Conservation (phyloP, 192 early-diverging fungal species). For the Backusella tarrabulga region DNA sequence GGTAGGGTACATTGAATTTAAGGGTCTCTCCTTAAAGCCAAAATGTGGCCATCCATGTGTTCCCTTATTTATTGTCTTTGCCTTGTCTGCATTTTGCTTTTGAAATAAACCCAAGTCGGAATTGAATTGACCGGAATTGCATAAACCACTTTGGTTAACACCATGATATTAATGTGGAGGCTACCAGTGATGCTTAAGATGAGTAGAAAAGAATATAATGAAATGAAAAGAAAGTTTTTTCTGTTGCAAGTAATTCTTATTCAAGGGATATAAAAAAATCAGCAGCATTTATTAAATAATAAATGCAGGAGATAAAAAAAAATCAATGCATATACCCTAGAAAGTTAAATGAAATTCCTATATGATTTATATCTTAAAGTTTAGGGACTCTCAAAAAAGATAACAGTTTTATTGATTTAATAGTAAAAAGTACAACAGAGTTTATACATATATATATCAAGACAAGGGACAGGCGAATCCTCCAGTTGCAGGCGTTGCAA, state of each 20-base stretch:
- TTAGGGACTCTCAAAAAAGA: too few relatives aligned
- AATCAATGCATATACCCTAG: neutral
- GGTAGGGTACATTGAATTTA: too few relatives aligned
- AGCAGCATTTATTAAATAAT: neutral
- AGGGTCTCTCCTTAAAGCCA: too few relatives aligned
- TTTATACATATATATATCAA: neutral
- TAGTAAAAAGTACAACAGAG: neutral
- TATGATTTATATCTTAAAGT: neutral
- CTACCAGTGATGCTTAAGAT: too few relatives aligned
- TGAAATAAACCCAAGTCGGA: too few relatives aligned
- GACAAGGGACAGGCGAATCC: constrained; percentile 29
- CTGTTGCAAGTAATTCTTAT: neutral
- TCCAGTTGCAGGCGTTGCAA: constrained; percentile 18
- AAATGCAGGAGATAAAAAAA: neutral
- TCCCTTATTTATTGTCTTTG: too few relatives aligned
- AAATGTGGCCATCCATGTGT: too few relatives aligned
- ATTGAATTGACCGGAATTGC: too few relatives aligned
- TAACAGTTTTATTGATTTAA: neutral
- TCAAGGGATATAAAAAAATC: neutral
- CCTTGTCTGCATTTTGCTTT: too few relatives aligned
- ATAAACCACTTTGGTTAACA: too few relatives aligned
- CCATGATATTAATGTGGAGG: too few relatives aligned
- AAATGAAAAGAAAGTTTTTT: neutral
- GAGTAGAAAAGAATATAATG: too few relatives aligned
- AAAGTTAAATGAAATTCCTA: neutral